Evolutionary conservation across 805 yeast genomes (phyloP).

Genomic region (Hanseniaspora guilliermondii): DNA sequence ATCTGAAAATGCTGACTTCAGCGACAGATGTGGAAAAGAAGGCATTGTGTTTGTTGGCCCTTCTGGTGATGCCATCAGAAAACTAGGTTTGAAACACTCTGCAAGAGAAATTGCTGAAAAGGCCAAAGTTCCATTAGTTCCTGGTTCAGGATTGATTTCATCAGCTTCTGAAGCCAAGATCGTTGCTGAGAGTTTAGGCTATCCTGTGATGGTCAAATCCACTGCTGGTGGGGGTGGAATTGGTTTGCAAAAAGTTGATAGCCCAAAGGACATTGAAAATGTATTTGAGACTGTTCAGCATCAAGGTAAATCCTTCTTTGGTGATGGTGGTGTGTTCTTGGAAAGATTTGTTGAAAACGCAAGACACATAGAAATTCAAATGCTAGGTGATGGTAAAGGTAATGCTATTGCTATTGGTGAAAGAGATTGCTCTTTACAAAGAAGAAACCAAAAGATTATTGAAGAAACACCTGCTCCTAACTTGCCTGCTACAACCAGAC

Average conservation of each 20-base stretch:
- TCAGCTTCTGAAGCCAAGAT: slow-evolving; percentile 60
- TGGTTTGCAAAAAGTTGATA: slow-evolving; percentile 87
- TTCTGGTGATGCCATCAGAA: slow-evolving; percentile 80
- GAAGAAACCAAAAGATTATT: slow-evolving; percentile 91
- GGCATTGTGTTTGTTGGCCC: slow-evolving; percentile 96
- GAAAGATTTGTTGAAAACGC: slow-evolving; percentile 92
- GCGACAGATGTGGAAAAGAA: slow-evolving; percentile 71
- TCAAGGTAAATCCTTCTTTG: slow-evolving; percentile 86
- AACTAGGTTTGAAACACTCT: slow-evolving; percentile 86
- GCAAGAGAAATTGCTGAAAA: slow-evolving; percentile 85
- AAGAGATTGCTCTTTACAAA: slow-evolving; percentile 93
- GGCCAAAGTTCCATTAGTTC: slow-evolving; percentile 93
- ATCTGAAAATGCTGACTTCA: slow-evolving; percentile 91
- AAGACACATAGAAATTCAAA: slow-evolving; percentile 91
- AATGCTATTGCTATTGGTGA: slow-evolving; percentile 90
- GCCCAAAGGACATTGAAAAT: slow-evolving; percentile 63
- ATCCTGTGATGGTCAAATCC: slow-evolving; percentile 91
- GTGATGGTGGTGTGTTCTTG: slow-evolving; percentile 88
- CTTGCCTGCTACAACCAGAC: slow-evolving; percentile 67
- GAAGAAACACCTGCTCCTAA: slow-evolving; percentile 98
- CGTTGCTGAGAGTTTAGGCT: slow-evolving; percentile 62
- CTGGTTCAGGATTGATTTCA: slow-evolving; percentile 82
- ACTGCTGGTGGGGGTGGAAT: slow-evolving; percentile 99
- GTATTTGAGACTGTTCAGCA: slow-evolving; percentile 86
- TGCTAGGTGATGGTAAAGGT: slow-evolving; percentile 93